Base-by-base conservation (phyloP, 148 eudicot species). In the Heliosperma pusillum region DNA sequence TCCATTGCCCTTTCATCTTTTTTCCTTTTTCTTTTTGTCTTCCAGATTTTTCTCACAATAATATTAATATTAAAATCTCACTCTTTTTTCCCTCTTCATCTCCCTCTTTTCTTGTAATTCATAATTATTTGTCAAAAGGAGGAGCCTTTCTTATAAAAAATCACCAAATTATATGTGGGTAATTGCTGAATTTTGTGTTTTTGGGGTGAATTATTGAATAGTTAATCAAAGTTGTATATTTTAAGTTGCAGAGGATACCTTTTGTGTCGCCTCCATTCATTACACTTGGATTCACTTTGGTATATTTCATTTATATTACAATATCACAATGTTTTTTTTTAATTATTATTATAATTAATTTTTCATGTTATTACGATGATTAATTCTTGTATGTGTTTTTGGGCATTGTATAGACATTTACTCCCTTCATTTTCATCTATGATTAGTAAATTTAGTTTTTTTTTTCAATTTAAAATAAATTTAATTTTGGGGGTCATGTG, bases 211-310 rank as follows among this genome's bases (percentile, higher is more conserved):
- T 24, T 5, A 11, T 25, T 62, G n/a, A 30, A 60, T 44, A 11
- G 26, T 47, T 45, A 2, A 69, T 22, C 56, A 42, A 24, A 47
- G 3, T 68, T 68, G 21, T 60, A 33, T 30, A 19, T 0, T 13
- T 47, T 45, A 17, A 69, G 21, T 10, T 20, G 12, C 5, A 22
- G 45, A 65, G 45, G 15, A 20, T 22, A 67, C 36, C 27, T 59
- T 62, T 16, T 50, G 21, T 68, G 74, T 29, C 64, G 63, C 60
- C 57, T 75, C 42, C 25, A 24, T 78, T 70, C 30, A 66, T 71
- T 21, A 40, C 73, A 10, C 72, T 66, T 64, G 60, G 56, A 60
- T 24, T 58, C 64, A 66, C 80, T 76, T 58, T 76, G 83, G 83
- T 81, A 72, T 26, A 72, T 27, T 69, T 17, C 12, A 40, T 61